Conservation (phyloP, 257 asterid genomes). For the Paulownia fortunei region DNA sequence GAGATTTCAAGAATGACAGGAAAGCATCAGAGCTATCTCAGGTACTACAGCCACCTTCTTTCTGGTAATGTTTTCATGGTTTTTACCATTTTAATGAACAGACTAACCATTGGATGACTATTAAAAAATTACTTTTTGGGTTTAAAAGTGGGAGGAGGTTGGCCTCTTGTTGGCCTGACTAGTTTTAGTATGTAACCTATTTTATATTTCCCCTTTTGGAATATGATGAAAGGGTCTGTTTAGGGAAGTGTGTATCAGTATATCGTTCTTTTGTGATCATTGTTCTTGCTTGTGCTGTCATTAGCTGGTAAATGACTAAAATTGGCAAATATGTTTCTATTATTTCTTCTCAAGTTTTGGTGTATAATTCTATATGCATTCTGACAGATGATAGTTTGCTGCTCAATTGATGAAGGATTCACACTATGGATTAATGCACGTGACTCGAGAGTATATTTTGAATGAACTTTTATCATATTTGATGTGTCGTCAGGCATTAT, state of each 20-base stretch:
- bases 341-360: not conserved
- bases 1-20: conserved; percentile 68
- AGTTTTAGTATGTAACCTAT: not conserved
- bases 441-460: not conserved
- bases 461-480: not conserved
- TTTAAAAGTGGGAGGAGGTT: not conserved
- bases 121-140: not conserved
- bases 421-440: not conserved
- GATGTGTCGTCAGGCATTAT: conserved; percentile 14
- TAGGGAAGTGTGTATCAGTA: not conserved
- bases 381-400: not conserved
- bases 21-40: conserved; percentile 73
- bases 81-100: not conserved
- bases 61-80: not conserved
- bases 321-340: not conserved
- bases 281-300: conserved; percentile 4
- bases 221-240: not conserved
- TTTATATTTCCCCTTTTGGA: not conserved
- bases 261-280: not conserved
- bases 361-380: not conserved
- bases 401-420: not conserved
- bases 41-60: conserved; percentile 44
- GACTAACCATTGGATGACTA: not conserved
- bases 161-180: not conserved
- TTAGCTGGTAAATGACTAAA: not conserved